Conservation (phyloP, 164 flowering plant genomes). For the Sedum album region DNA sequence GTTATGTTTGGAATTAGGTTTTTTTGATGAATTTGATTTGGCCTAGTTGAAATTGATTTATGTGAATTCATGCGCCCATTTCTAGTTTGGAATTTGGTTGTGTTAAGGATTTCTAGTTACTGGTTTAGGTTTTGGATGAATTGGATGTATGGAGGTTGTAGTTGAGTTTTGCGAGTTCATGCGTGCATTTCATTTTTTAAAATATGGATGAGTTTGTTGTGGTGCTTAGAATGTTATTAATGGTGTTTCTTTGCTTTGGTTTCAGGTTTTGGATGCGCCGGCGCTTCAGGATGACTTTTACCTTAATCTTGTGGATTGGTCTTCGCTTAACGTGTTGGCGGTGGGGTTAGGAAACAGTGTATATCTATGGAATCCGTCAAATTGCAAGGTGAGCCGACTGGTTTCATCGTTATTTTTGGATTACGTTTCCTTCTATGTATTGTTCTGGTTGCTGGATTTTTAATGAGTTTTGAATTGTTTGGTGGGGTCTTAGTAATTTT, state of each 20-base stretch:
- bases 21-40: background rate
- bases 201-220: too few relatives aligned
- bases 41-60: too few relatives aligned
- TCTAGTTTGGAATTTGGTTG: background rate
- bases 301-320: constrained; percentile 95
- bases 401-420: background rate
- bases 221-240: too few relatives aligned
- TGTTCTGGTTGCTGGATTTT: too few relatives aligned
- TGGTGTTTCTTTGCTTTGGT: background rate
- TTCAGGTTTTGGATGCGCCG: constrained; percentile 91
- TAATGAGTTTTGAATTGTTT: too few relatives aligned
- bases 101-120: background rate
- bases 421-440: background rate
- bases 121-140: too few relatives aligned
- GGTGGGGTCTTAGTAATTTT: background rate
- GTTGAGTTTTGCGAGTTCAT: too few relatives aligned
- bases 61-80: background rate
- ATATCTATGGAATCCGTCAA: constrained; percentile 94
- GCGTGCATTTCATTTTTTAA: too few relatives aligned
- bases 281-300: constrained; percentile 97
- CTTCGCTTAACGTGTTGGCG: constrained; percentile 80
- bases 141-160: too few relatives aligned
- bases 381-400: constrained; percentile 64
- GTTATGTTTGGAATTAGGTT: background rate
- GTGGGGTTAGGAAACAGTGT: constrained; percentile 93